These are phyloP conservation scores for Xylariomycetidae sp. DNA, from an alignment of 2,329 filamentous ascomycete genomes.

Conservation along the genomic window DNA sequence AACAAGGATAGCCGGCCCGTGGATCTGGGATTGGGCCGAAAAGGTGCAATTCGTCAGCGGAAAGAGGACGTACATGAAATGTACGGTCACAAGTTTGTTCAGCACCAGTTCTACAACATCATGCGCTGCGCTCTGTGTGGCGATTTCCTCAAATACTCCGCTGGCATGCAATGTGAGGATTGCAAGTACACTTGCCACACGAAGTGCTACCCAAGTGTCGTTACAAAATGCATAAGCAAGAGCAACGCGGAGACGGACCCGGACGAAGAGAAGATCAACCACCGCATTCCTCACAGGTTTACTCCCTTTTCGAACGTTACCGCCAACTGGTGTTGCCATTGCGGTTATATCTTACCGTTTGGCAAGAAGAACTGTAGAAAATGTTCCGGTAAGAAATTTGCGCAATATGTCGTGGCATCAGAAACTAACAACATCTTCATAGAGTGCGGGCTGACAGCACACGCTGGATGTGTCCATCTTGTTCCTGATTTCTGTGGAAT, in stretches of 20 bases:
- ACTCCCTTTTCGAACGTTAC: constrained; percentile 95
- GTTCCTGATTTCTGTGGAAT: constrained; percentile 99
- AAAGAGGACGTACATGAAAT: constrained; percentile 99
- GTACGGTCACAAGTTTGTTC: constrained; percentile 98
- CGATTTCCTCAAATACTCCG: constrained; percentile 97
- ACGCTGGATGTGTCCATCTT: constrained; percentile 86
- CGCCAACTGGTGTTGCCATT: constrained; percentile 99
- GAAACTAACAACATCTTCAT: constrained; percentile 26
- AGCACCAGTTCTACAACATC: constrained; percentile 99
- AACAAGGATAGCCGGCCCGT: constrained; percentile 76
- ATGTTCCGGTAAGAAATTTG: constrained; percentile 64
- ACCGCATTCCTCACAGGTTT: constrained; percentile 96
- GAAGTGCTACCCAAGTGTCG: constrained; percentile 93
- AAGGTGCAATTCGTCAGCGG: constrained; percentile 92
- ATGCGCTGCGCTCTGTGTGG: constrained; percentile 98
- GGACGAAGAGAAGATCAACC: constrained; percentile 99
- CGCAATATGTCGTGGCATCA: constrained; percentile 1
- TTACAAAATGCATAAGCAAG: constrained; percentile 99
- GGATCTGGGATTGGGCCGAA: constrained; percentile 86
- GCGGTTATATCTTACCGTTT: constrained; percentile 90
- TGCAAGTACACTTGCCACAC: constrained; percentile 99
- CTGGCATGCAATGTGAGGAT: constrained; percentile 98
- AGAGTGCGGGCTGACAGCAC: constrained; percentile 91
- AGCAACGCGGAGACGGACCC: constrained; percentile 97
- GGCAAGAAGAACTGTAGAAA: constrained; percentile 93